Percentiles rank a stretch among this genome's conserved stretches.
Conservation (phyloP, 169 alveolate genomes). For the Plasmodium gonderi region DNA sequence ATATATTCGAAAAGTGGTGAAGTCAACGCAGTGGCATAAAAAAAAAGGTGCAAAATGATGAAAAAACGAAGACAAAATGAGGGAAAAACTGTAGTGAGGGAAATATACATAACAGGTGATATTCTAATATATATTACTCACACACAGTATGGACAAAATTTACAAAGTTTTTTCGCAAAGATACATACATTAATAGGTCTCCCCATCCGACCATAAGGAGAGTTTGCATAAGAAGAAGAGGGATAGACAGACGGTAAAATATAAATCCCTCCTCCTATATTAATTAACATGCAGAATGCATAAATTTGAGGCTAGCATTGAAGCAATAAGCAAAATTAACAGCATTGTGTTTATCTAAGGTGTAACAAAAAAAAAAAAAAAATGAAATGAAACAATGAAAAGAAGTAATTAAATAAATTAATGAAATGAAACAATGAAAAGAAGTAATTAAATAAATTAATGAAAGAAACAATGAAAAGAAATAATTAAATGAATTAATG, state of each 20-base stretch:
- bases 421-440: not conserved
- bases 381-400: not conserved
- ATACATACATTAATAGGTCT: not conserved
- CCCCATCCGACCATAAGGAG: not conserved
- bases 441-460: not conserved
- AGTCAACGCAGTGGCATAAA: not conserved
- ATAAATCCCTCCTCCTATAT: too few relatives aligned
- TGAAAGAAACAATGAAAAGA: too few relatives aligned
- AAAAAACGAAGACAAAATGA: not conserved
- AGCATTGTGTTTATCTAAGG: not conserved
- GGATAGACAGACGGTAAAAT: too few relatives aligned
- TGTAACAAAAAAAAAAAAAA: not conserved
- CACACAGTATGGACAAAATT: not conserved
- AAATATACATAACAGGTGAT: not conserved
- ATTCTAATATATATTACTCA: not conserved
- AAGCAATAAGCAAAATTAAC: not conserved
- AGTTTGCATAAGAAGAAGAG: not conserved
- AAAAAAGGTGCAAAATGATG: not conserved
- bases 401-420: not conserved
- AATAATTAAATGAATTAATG: too few relatives aligned
- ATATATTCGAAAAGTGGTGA: not conserved
- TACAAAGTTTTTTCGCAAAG: not conserved
- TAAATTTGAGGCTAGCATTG: not conserved
- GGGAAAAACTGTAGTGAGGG: not conserved
- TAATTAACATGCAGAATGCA: too few relatives aligned